Conservation (phyloP, 208 protist species). For the Trichomonas gallinae region DNA sequence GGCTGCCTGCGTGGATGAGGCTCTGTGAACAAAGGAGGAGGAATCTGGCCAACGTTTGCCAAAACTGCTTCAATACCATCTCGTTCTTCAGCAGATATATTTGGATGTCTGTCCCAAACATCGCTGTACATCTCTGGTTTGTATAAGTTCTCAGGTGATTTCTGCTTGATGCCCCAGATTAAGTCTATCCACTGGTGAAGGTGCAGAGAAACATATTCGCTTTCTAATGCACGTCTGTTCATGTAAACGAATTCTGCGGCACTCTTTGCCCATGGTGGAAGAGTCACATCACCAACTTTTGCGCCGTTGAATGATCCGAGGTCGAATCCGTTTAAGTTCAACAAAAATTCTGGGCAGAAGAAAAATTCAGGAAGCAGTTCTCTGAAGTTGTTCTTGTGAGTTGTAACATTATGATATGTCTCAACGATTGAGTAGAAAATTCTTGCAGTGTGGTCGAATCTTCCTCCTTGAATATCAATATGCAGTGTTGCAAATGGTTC, state of each 20-base stretch:
- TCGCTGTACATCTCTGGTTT: neutral
- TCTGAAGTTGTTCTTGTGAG: neutral
- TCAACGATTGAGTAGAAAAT: neutral
- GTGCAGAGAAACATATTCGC: conserved; percentile 39
- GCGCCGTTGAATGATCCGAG: conserved; percentile 36
- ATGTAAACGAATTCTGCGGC: conserved; percentile 41
- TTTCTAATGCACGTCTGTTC: conserved; percentile 46
- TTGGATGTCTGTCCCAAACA: neutral
- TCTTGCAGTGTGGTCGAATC: conserved; percentile 7
- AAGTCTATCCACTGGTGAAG: conserved; percentile 57
- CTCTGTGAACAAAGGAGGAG: neutral
- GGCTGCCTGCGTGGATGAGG: neutral
- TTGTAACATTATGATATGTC: neutral
- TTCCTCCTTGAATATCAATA: conserved; percentile 23
- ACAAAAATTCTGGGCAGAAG: conserved; percentile 47
- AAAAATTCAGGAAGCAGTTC: conserved; percentile 55
- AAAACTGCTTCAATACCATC: neutral
- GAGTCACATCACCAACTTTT: conserved; percentile 27
- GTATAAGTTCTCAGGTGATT: conserved; percentile 24
- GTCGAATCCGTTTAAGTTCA: conserved; percentile 39
- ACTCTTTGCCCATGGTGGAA: conserved; percentile 33
- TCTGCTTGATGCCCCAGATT: conserved; percentile 53
- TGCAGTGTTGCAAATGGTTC: conserved; percentile 37
- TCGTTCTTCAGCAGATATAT: neutral
- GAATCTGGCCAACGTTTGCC: neutral